Conservation (phyloP, 2,329 filamentous ascomycete species). For the Ophiostoma montium region DNA sequence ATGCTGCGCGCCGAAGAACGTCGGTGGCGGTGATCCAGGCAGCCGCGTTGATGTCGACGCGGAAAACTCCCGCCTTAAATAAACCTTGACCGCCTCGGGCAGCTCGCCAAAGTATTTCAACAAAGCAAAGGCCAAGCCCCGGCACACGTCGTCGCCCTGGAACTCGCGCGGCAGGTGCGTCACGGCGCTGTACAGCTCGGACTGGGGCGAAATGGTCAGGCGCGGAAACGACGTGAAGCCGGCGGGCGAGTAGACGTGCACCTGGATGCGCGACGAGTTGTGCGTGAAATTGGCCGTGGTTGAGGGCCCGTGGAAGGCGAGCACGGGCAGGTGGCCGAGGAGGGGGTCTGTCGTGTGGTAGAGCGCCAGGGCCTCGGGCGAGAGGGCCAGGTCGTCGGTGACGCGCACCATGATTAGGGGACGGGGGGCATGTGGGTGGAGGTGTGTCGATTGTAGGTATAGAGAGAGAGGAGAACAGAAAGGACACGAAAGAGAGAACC, state of each 20-base stretch:
- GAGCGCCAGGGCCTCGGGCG: conserved; percentile 68
- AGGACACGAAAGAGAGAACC: background rate
- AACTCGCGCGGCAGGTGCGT: conserved; percentile 81
- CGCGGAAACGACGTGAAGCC: conserved; percentile 83
- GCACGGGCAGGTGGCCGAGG: conserved; percentile 64
- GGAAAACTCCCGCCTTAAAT: conserved; percentile 48
- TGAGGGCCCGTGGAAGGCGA: conserved; percentile 86
- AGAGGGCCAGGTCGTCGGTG: conserved; percentile 62
- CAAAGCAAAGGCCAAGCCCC: conserved; percentile 80
- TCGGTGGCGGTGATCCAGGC: conserved; percentile 50
- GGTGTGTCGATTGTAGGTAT: background rate
- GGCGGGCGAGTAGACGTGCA: conserved; percentile 80
- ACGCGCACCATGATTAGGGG: conserved; percentile 60
- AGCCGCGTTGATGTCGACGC: conserved; percentile 38
- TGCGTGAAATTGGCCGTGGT: conserved; percentile 75
- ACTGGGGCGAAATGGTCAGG: conserved; percentile 85
- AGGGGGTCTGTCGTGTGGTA: conserved; percentile 81
- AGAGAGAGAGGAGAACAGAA: background rate
- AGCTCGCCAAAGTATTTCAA: conserved; percentile 91
- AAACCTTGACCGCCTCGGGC: conserved; percentile 58
- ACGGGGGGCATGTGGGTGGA: background rate
- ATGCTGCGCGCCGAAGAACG: conserved; percentile 80
- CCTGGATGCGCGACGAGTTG: conserved; percentile 86
- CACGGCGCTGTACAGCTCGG: conserved; percentile 80
- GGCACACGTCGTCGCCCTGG: conserved; percentile 87